Base-by-base conservation (phyloP, 495 filamentous ascomycete species). In the Aspergillus haitiensis region DNA sequence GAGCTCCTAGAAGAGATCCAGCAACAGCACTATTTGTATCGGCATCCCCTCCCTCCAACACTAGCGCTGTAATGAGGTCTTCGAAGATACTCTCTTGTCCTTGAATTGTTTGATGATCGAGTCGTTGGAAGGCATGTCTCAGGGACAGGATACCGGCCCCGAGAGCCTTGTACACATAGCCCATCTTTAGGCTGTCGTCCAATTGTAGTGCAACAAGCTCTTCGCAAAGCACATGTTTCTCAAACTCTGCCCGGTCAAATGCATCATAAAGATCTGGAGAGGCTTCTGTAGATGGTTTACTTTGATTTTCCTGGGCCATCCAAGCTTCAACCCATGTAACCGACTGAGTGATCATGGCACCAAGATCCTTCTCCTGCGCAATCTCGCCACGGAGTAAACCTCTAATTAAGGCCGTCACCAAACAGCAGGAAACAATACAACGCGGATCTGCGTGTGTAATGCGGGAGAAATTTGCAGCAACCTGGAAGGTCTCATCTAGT, bases 21-120 rank as follows among this genome's bases (percentile, higher is more conserved):
- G 52, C 52, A 8, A 42, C 52, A 40, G 52, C n/a, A 4, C 36
- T 35, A 31, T 54, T 54, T 7, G 52, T 54, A 42, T 54, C 52
- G 16, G 52, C 52, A 16, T 54, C 52, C 5, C 52, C 52, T 2
- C 52, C 52, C 16, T 42, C n/a, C 35, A 54, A 9, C 11, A 54
- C 37, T 7, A 54, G 16, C 18, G n/a, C 34, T 1, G 36, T 54
- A 16, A 54, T 54, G 3, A 42, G n/a, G 2, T 54, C 52, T 18
- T 54, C 52, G 11, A 54, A 54, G 15, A 54, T 8, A 10, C 4
- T 6, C 7, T 42, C 6, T 42, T 13, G 1, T 40, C 11, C 6
- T 35, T 42, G 15, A 47, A 16, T 9, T 3, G 21, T 7, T 5
- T 5, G 2, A 6, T 21, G 15, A 21, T 40, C 31, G 1, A 42